phyloP scores from a whole-genome alignment of 352 stramenopile species.

The Pythium grandisporangium region DNA sequence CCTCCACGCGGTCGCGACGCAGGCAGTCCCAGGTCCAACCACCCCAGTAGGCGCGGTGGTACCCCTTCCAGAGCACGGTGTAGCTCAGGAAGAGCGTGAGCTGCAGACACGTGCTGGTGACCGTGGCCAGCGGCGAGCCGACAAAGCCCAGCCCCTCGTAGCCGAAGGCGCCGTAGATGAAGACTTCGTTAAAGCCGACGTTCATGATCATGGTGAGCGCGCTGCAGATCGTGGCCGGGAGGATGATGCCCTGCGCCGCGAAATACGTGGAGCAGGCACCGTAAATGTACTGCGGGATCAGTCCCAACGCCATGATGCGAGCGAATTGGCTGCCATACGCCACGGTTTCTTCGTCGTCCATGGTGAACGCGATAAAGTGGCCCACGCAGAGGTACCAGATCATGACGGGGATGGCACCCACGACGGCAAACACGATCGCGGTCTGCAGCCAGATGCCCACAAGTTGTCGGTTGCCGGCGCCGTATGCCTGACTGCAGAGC shows the following conservation, averaged over 20 bases:
- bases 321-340: conserved; percentile 26
- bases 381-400: conserved; percentile 36
- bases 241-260: conserved; percentile 30
- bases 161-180: conserved; percentile 27
- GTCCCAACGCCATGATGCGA: conserved; percentile 20
- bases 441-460: conserved; percentile 45
- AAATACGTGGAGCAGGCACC: conserved; percentile 29
- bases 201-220: conserved; percentile 28
- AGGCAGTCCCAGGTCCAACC: conserved; percentile 32
- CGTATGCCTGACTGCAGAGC: conserved; percentile 40
- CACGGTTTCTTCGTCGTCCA: conserved; percentile 30
- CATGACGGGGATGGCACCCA: conserved; percentile 28
- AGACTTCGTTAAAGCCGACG: conserved; percentile 30
- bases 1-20: conserved; percentile 23
- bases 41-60: conserved; percentile 37
- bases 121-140: conserved; percentile 31
- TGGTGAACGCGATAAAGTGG: conserved; percentile 27
- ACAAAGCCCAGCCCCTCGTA: conserved; percentile 26
- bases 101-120: conserved; percentile 33
- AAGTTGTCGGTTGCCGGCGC: conserved; percentile 39
- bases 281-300: conserved; percentile 39
- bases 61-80: conserved; percentile 36
- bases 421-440: conserved; percentile 20
- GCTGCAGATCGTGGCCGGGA: conserved; percentile 27
- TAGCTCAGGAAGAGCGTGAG: conserved; percentile 31